A percentile compares a stretch with the other conserved stretches of the same genome.
phyloP scores from a whole-genome alignment of 805 yeast genomes.

The Zygotorulaspora florentina region DNA sequence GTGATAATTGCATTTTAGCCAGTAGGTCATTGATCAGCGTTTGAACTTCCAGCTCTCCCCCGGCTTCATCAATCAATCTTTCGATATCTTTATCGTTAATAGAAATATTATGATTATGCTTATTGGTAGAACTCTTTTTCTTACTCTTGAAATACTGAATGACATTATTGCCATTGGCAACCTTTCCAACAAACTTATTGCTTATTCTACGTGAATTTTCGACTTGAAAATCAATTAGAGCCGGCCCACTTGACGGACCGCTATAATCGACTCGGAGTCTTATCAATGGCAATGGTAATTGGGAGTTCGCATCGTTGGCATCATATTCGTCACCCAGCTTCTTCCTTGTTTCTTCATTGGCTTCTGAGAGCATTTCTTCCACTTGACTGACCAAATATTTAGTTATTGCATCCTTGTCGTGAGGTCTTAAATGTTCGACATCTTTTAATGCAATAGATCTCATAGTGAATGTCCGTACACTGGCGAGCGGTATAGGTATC shows the following conservation, averaged over 20 bases:
- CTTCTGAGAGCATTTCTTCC: slow-evolving; percentile 59
- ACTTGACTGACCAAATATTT: slow-evolving; percentile 59
- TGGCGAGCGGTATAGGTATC: slow-evolving; percentile 37
- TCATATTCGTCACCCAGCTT: slow-evolving; percentile 27
- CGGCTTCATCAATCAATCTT: slow-evolving; percentile 17
- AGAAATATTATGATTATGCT: slow-evolving; percentile 12
- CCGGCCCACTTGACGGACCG: slow-evolving; percentile 39
- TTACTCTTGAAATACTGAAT: slow-evolving; percentile 60
- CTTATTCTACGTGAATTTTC: slow-evolving; percentile 89
- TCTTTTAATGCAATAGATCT: slow-evolving; percentile 53
- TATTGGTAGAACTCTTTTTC: slow-evolving; percentile 20
- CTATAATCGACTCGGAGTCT: slow-evolving; percentile 82
- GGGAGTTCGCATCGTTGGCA: slow-evolving; percentile 24
- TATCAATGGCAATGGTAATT: slow-evolving; percentile 75
- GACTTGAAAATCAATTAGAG: slow-evolving; percentile 64
- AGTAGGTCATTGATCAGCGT: slow-evolving; percentile 60
- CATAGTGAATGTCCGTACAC: slow-evolving; percentile 82
- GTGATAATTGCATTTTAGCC: slow-evolving; percentile 55
- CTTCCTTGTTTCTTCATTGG: slow-evolving; percentile 46
- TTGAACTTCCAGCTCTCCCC: slow-evolving; percentile 51
- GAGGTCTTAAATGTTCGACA: slow-evolving; percentile 54
- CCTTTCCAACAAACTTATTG: slow-evolving; percentile 81
- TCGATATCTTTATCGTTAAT: slow-evolving; percentile 17
- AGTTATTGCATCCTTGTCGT: slow-evolving; percentile 57
- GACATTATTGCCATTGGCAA: slow-evolving; percentile 88